Base-by-base conservation (phyloP, 225 moss, liverwort and hornwort genomes). In the Sphagnum tenellum region DNA sequence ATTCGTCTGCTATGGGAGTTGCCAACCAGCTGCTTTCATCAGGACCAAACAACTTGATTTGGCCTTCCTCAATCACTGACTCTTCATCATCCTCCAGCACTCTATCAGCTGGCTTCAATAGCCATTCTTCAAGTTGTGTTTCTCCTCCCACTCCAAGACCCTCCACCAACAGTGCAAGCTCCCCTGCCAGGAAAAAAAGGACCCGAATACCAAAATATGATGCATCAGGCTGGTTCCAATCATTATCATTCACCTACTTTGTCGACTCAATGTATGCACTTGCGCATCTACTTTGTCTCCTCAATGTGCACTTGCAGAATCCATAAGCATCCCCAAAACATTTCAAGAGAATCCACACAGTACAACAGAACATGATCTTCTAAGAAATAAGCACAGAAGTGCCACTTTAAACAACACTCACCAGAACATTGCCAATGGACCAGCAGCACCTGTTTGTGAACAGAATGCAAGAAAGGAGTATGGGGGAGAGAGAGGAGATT, bases 1-100 rank as follows among this genome's bases (percentile, higher is more conserved):
- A 63, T 3, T 93, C 96, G 14, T 89, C 87, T 64, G 79, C 81
- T 7, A 98, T 83, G 3, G 92, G 93, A 71, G 90, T 82, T 5
- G 88, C 90, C 54, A 98, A 77, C 96, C 96, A 98, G 8, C 85
- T 81, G 29, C 83, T 74, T 57, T 92, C 96, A 47, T 98, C 80
- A 14, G 84, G 71, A 49, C 80, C 84, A 56, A 86, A 92, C 49
- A 90, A 81, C 4, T 86, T 84, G 50, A 92, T 90, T 46, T 85
- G 95, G 3, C 89, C 86, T 55, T 96, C 90, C 44, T 88, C 87
- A 4, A 74, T 66, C 0, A 46, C 78, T 0, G 87, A 47, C 2
- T 76, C 29, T 9, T 86, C 76, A 5, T 70, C 78, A 29, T 85
- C 74, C 4, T 83, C 75, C 46, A 73, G 73, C 8, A 66, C 29